Base-by-base conservation (phyloP, 768 basidiomycete genomes). In the Epithele typhae region DNA sequence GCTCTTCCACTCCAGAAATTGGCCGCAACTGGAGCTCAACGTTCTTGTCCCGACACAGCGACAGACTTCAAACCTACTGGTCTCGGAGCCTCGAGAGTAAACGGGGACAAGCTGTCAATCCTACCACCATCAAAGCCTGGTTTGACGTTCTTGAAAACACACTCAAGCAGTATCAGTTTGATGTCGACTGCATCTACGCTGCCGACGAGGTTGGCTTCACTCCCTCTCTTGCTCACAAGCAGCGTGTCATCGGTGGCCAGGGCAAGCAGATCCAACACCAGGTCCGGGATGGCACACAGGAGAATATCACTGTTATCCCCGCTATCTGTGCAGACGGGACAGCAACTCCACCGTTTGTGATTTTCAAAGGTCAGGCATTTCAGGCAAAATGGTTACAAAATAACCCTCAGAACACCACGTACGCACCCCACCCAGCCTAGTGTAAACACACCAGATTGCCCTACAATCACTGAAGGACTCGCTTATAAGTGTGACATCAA, bases 361-460 rank as follows among this genome's bases (percentile, higher is more conserved):
- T 74, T 17, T 66, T 65, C 54, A 69, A 73, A 45, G 73, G 71
- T 1, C 49, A 69, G 27, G 58, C 48, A 5, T 72, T 56, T 52
- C 58, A 64, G 42, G 48, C 57, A 3, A 62, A 55, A n/a, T 76
- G 75, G 73, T 43, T 43, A 4, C 64, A 71, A 46, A 53, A 71
- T 23, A 74, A 75, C 54, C 71, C 70, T 18, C 37, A 59, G 7
- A 57, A 73, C 19, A 69, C 70, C 21, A 67, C 58, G 62, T 76
- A 49, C n/a, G n/a, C n/a, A n/a, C n/a, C n/a, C n/a, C n/a, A n/a
- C n/a, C n/a, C n/a, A n/a, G n/a, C n/a, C n/a, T n/a, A n/a, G n/a
- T n/a, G n/a, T n/a, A n/a, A n/a, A n/a, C n/a, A n/a, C n/a, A n/a
- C n/a, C n/a, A n/a, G n/a, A n/a, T n/a, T n/a, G n/a, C n/a, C n/a